Base-by-base conservation (phyloP, 148 eudicot genomes). In the Rhododendron kiyosumense region DNA sequence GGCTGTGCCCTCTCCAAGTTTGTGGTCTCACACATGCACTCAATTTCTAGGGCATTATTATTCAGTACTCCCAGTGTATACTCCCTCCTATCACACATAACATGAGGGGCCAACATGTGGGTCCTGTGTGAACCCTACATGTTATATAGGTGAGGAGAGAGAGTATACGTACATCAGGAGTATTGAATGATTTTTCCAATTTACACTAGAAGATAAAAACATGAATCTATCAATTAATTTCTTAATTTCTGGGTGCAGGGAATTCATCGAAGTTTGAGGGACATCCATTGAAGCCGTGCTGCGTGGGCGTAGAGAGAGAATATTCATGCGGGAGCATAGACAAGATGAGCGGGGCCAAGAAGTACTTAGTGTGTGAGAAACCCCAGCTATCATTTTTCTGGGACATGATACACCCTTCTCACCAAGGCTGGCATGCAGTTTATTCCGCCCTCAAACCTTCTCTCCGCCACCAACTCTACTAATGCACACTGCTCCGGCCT, bases 321-420 rank as follows among this genome's bases (percentile, higher is more conserved):
- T 89, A 86, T 24, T 83, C 85, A 28, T 94, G 97, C 77, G 97
- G 97, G 18, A 87, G 84, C 78, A 46, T 71, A 24, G 90, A 89
- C 18, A 85, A 89, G 4, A 24, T n/a, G 30, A 86, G 30, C 46
- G 90, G 81, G 46, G 75, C 38, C 7, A 81, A 82, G 83, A 89
- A 85, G 87, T 93, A 93, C 85, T 78, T 22, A 0, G 84, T 93
- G 8, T 94, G 97, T 54, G 75, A 88, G 34, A 81, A 89, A 45
- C 93, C 88, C 0, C 14, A 79, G 3, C 5, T 5, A 15, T 90
- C 97, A 0, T 92, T 93, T 74, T 94, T 92, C 81, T 93, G 95
- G 96, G 95, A 93, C 69, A 63, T 61, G 1, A 89, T 93, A 30
- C 97, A 94, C 88, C 97, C 97, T 76, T 88, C 95, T 3, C 90